Percentiles rank a stretch among this genome's conserved stretches.
Evolutionary conservation across 1,284 basidiomycete species (phyloP).

Genomic region (Thelephora terrestris): DNA sequence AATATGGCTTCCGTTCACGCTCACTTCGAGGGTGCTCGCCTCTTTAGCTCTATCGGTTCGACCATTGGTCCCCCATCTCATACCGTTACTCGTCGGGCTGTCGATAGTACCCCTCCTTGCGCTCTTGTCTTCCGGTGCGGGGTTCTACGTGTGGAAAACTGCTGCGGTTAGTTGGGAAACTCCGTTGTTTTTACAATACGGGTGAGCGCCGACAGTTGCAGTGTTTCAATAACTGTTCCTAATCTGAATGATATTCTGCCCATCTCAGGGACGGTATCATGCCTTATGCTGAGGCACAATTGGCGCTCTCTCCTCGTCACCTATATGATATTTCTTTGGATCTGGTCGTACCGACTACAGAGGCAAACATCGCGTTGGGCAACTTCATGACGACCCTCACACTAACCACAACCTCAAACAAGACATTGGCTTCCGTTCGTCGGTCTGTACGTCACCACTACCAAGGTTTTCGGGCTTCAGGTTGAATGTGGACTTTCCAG

Average conservation of each 20-base stretch:
- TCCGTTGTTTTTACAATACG: conserved; percentile 63
- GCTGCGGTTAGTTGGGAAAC: conserved; percentile 58
- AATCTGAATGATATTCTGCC: not conserved
- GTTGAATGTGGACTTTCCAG: conserved; percentile 26
- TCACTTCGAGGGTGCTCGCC: no score
- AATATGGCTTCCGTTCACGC: no score
- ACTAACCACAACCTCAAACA: conserved; percentile 45
- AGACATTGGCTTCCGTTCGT: conserved; percentile 45
- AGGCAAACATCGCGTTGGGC: conserved; percentile 58
- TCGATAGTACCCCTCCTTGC: conserved; percentile 52
- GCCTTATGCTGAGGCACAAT: conserved; percentile 46
- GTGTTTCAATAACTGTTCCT: not conserved
- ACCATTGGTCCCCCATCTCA: conserved; percentile 41
- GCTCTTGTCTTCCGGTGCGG: conserved; percentile 50
- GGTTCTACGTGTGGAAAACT: conserved; percentile 61
- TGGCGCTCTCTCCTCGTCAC: conserved; percentile 46
- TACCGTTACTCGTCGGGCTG: conserved; percentile 50
- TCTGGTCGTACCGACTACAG: conserved; percentile 54
- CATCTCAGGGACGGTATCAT: conserved; percentile 42
- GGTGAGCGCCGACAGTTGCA: conserved; percentile 33
- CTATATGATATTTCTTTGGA: conserved; percentile 62
- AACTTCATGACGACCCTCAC: conserved; percentile 71
- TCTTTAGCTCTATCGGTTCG: conserved; percentile 24
- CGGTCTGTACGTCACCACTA: conserved; percentile 44
- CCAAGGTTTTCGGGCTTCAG: not conserved